Evolutionary conservation across 495 filamentous ascomycete species (phyloP).

Genomic region (Aspergillus panamensis): DNA sequence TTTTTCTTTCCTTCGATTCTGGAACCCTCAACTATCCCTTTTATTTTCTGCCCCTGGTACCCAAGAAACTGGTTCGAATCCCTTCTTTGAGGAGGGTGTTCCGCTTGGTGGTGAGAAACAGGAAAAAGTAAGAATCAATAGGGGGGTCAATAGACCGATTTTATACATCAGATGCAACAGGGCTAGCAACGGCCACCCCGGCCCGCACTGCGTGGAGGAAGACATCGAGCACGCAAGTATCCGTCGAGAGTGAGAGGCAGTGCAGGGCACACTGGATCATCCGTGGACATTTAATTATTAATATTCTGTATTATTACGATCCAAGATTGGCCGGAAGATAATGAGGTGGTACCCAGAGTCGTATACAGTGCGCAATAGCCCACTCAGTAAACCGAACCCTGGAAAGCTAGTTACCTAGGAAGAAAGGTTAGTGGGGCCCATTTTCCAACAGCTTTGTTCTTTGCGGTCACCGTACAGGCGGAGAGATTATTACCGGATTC

Average conservation of each 20-base stretch:
- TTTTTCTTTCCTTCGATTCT: neutral
- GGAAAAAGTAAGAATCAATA: neutral
- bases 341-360: constrained; percentile 14
- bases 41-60: neutral
- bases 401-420: neutral
- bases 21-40: no score
- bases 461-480: neutral
- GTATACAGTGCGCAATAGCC: neutral
- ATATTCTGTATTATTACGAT: neutral
- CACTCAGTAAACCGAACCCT: neutral
- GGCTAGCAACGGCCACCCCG: neutral
- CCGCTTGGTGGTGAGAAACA: neutral
- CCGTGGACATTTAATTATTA: neutral
- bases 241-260: neutral
- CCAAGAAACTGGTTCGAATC: neutral
- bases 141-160: constrained; percentile 5
- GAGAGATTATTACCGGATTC: neutral
- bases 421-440: neutral
- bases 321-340: constrained; percentile 2
- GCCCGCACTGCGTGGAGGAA: neutral
- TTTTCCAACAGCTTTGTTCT: neutral
- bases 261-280: neutral
- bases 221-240: neutral
- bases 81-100: neutral
- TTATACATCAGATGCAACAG: constrained; percentile 7